phyloP scores from a whole-genome alignment of 371 early-diverging fungal species.

The Saksenaea oblongispora region DNA sequence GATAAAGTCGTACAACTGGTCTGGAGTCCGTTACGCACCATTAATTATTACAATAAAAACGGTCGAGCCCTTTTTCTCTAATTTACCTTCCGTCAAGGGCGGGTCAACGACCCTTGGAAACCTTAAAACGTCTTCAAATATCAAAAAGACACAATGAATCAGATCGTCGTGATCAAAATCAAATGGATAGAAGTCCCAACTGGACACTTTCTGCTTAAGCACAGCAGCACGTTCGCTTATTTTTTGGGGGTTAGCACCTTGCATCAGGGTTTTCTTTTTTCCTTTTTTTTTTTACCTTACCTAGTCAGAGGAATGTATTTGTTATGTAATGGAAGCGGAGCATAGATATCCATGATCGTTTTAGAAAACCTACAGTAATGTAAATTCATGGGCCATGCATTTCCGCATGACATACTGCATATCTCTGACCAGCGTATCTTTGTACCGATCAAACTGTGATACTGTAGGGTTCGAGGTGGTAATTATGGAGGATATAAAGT shows the following conservation, averaged over 20 bases:
- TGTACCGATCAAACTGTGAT: conserved; percentile 21
- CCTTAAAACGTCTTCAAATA: conserved; percentile 63
- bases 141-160: conserved; percentile 65
- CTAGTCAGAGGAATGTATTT: conserved; percentile 11
- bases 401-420: conserved; percentile 17
- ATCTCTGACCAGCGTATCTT: conserved; percentile 23
- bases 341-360: conserved; percentile 28
- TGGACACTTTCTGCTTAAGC: conserved; percentile 47
- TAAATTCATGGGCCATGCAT: not conserved
- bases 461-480: conserved; percentile 4
- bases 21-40: conserved; percentile 25
- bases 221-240: conserved; percentile 41
- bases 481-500: conserved; percentile 6
- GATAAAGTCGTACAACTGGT: conserved; percentile 60
- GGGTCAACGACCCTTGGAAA: conserved; percentile 57
- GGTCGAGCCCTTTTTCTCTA: conserved; percentile 11
- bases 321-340: conserved; percentile 14
- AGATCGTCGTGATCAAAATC: conserved; percentile 62
- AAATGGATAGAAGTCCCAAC: conserved; percentile 74
- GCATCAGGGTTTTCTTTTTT: conserved; percentile 9
- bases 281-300: not conserved
- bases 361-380: conserved; percentile 18
- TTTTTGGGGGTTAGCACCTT: conserved; percentile 7
- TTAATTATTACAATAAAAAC: conserved; percentile 6
- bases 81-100: conserved; percentile 55